Conservation (phyloP, 129 eudicot species). For the Scalesia atractyloides region DNA sequence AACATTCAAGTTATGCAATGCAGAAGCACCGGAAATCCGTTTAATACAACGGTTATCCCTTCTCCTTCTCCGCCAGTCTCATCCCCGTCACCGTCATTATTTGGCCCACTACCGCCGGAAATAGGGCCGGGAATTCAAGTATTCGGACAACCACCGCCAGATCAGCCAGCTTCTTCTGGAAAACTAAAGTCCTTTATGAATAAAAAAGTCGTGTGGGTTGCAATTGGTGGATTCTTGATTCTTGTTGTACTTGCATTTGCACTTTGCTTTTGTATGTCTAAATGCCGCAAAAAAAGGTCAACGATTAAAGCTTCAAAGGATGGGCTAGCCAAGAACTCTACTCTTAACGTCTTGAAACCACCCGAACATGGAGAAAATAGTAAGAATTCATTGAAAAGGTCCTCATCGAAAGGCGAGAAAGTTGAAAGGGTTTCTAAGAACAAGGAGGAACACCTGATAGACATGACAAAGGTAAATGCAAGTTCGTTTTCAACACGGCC, state of each 20-base stretch:
- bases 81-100: slow-evolving; percentile 55
- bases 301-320: slow-evolving; percentile 33
- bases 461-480: slow-evolving; percentile 49
- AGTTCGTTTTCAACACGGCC: slow-evolving; percentile 14
- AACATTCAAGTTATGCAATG: slow-evolving; percentile 22
- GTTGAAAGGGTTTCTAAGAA: slow-evolving; percentile 32
- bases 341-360: slow-evolving; percentile 35
- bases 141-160: slow-evolving; percentile 44
- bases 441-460: slow-evolving; percentile 62
- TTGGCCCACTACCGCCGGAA: slow-evolving; percentile 54
- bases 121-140: slow-evolving; percentile 42
- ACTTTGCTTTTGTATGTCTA: slow-evolving; percentile 54
- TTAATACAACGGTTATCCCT: slow-evolving; percentile 72
- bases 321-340: slow-evolving; percentile 27
- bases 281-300: slow-evolving; percentile 51
- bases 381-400: slow-evolving; percentile 18
- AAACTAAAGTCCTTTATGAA: slow-evolving; percentile 25
- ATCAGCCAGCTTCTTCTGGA: slow-evolving; percentile 31
- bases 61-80: slow-evolving; percentile 67
- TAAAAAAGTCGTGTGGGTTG: slow-evolving; percentile 47
- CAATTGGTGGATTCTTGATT: slow-evolving; percentile 50
- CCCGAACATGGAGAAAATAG: slow-evolving; percentile 45
- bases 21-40: slow-evolving; percentile 89
- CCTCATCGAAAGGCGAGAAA: slow-evolving; percentile 24
- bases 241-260: slow-evolving; percentile 47